Conservation (phyloP, 2,329 filamentous ascomycete genomes). For the Corynespora cassiicola region DNA sequence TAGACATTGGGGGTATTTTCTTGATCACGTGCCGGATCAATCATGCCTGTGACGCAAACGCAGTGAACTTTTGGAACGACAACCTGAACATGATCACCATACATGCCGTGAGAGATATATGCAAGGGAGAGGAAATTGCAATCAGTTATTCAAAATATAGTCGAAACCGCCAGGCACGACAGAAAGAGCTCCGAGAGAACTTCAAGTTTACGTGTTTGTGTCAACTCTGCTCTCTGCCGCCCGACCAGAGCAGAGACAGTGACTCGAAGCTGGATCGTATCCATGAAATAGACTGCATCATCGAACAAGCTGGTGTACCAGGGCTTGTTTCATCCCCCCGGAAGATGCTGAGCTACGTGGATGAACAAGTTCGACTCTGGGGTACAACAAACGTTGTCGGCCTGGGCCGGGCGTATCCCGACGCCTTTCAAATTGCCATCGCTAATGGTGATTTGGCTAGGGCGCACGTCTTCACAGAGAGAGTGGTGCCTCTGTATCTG, state of each 20-base stretch:
- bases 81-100: constrained; percentile 36
- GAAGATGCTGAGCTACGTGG: constrained; percentile 27
- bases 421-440: constrained; percentile 35
- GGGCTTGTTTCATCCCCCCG: too few relatives aligned
- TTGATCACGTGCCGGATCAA: constrained; percentile 45
- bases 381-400: constrained; percentile 24
- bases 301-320: too few relatives aligned
- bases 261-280: constrained; percentile 36
- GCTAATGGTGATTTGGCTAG: constrained; percentile 40
- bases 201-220: constrained; percentile 47
- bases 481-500: constrained; percentile 12
- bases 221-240: constrained; percentile 44
- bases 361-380: constrained; percentile 34
- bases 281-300: constrained; percentile 24
- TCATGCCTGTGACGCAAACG: constrained; percentile 47
- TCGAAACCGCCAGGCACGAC: constrained; percentile 27
- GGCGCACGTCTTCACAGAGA: constrained; percentile 34
- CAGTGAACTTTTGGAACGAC: constrained; percentile 44
- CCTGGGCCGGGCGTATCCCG: constrained; percentile 26
- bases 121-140: constrained; percentile 45
- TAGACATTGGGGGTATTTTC: constrained; percentile 44
- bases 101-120: constrained; percentile 43
- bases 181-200: constrained; percentile 26
- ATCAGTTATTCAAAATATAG: constrained; percentile 37
- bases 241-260: constrained; percentile 35